phyloP scores from a whole-genome alignment of 2,329 filamentous ascomycete genomes.

The Hymenoscyphus occultus region DNA sequence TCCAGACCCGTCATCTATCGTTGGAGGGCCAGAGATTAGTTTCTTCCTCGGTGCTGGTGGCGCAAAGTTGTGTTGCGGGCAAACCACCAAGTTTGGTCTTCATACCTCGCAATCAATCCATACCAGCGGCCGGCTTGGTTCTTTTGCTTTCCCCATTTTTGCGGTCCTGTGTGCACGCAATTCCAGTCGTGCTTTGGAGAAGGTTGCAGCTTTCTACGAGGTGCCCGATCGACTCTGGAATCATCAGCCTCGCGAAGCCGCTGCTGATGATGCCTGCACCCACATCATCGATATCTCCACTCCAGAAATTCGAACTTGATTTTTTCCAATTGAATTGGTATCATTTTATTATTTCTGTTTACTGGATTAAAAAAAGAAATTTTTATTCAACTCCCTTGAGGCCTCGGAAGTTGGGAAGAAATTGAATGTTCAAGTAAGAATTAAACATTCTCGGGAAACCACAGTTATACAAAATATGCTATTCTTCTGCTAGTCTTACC shows the following conservation, averaged over 20 bases:
- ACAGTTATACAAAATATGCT: no score
- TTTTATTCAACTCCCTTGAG: no score
- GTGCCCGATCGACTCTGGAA: background rate
- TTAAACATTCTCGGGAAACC: no score
- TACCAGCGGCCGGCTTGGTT: slow-evolving; percentile 28
- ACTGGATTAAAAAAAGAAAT: background rate
- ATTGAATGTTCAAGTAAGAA: no score
- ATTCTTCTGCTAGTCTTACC: no score
- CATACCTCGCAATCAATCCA: slow-evolving; percentile 38
- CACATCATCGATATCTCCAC: background rate
- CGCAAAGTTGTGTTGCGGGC: background rate
- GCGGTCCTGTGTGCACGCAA: slow-evolving; percentile 8
- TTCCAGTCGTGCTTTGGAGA: background rate
- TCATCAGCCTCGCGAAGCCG: background rate
- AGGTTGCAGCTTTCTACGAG: background rate
- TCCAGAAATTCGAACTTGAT: background rate
- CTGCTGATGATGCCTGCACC: background rate
- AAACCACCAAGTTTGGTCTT: background rate
- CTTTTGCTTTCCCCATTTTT: slow-evolving; percentile 13
- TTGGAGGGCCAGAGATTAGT: slow-evolving; percentile 14
- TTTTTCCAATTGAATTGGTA: background rate
- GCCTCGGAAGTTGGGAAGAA: no score
- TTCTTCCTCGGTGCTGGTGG: background rate
- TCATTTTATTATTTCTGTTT: background rate
- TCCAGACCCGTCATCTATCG: slow-evolving; percentile 89